Conservation (phyloP, 1,139 yeast genomes). For the Chernovozyma sophiae-reginae region DNA sequence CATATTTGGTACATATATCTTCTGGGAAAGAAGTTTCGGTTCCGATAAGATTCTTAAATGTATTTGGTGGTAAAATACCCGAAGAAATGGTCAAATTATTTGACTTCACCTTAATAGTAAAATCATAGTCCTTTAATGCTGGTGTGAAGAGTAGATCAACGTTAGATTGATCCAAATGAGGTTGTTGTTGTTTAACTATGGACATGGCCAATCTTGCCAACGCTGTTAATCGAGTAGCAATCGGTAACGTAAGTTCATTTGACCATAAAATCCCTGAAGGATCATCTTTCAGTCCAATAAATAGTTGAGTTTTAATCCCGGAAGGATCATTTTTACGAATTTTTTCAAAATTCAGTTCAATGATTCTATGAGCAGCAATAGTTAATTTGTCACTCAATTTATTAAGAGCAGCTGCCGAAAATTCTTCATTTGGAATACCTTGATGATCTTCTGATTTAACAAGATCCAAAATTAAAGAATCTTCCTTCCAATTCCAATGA, state of each 20-base stretch:
- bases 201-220: constrained; percentile 72
- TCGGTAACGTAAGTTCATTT: constrained; percentile 63
- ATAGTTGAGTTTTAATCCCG: constrained; percentile 73
- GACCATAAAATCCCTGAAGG: constrained; percentile 85
- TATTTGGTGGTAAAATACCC: constrained; percentile 52
- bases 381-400: constrained; percentile 62
- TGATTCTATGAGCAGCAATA: constrained; percentile 55
- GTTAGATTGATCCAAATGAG: constrained; percentile 43
- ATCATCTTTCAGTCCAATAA: constrained; percentile 78
- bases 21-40: constrained; percentile 39
- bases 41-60: constrained; percentile 62
- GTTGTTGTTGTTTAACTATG: constrained; percentile 43
- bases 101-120: constrained; percentile 58
- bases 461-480: constrained; percentile 74
- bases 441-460: constrained; percentile 38
- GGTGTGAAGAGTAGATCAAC: constrained; percentile 68
- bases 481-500: constrained; percentile 93
- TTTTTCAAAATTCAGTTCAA: constrained; percentile 60
- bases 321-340: constrained; percentile 77
- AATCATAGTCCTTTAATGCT: constrained; percentile 79
- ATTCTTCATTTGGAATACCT: constrained; percentile 10
- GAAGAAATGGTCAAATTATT: constrained; percentile 40
- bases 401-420: constrained; percentile 12
- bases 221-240: constrained; percentile 84
- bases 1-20: constrained; percentile 44